phyloP scores from a whole-genome alignment of 2,329 filamentous ascomycete genomes.

The Aspergillus quadrilineatus region DNA sequence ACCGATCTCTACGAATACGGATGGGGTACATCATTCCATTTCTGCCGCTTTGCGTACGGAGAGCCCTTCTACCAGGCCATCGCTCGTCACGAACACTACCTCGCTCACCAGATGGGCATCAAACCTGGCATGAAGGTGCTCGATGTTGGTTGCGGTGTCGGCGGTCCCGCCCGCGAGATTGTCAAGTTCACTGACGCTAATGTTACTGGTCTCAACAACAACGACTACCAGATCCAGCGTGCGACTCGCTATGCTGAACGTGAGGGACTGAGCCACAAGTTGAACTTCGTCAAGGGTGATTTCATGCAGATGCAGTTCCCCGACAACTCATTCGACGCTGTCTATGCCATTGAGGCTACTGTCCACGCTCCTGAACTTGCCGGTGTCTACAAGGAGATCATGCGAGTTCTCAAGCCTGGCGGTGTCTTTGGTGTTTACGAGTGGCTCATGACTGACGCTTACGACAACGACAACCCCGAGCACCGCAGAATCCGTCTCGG shows the following conservation, averaged over 20 bases:
- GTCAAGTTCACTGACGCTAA: slow-evolving; percentile 91
- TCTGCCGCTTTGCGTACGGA: slow-evolving; percentile 85
- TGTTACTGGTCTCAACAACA: slow-evolving; percentile 94
- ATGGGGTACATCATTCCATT: slow-evolving; percentile 96
- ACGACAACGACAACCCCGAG: slow-evolving; percentile 81
- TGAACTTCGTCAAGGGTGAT: slow-evolving; percentile 88
- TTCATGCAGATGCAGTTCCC: slow-evolving; percentile 99
- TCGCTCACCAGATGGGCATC: slow-evolving; percentile 84
- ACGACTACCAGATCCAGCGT: slow-evolving; percentile 97
- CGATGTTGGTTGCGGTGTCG: slow-evolving; percentile 95
- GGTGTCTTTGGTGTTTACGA: slow-evolving; percentile 97
- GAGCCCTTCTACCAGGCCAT: slow-evolving; percentile 90
- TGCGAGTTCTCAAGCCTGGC: slow-evolving; percentile 91
- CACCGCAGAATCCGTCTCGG: slow-evolving; percentile 89
- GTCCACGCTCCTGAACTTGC: slow-evolving; percentile 88
- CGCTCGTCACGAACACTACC: slow-evolving; percentile 95
- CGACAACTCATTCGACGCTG: slow-evolving; percentile 87
- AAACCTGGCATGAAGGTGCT: slow-evolving; percentile 84
- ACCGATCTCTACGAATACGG: slow-evolving; percentile 96
- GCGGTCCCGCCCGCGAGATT: slow-evolving; percentile 92
- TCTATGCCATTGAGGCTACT: slow-evolving; percentile 96
- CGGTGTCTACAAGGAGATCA: slow-evolving; percentile 92
- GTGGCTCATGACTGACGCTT: slow-evolving; percentile 97
- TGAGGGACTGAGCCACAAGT: slow-evolving; percentile 75
- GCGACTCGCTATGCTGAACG: slow-evolving; percentile 81